Percentiles rank a stretch among this genome's conserved stretches.
These are phyloP conservation scores for Ceratobasidium sp. DNA, from an alignment of 1,284 basidiomycete genomes.

Conservation along the genomic window DNA sequence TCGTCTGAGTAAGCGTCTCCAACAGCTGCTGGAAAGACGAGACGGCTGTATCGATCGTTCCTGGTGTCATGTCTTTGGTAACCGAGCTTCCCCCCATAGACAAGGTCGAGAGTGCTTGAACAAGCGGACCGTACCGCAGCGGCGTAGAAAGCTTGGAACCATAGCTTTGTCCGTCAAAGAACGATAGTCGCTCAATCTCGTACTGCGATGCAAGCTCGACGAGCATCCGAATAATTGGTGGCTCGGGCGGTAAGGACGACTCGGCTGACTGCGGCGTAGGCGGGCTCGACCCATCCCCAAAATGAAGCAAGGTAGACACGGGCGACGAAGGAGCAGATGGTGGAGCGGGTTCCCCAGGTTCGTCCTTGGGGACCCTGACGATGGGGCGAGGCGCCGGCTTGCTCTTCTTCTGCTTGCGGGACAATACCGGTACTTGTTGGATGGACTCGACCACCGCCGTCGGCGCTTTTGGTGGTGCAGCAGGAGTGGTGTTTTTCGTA, in stretches of 20 bases:
- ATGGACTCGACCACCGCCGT: conserved; percentile 8
- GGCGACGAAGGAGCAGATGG: conserved; percentile 35
- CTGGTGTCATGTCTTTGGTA: conserved; percentile 80
- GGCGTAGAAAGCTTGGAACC: conserved; percentile 79
- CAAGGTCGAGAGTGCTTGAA: conserved; percentile 83
- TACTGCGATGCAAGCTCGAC: conserved; percentile 54
- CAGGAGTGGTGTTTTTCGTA: conserved; percentile 4
- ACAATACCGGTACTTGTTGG: conserved; percentile 43
- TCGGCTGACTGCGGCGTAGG: conserved; percentile 30
- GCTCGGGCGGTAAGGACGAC: conserved; percentile 20
- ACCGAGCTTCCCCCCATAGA: conserved; percentile 83
- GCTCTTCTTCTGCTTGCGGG: conserved; percentile 45
- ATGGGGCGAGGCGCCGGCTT: conserved; percentile 44
- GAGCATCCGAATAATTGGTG: conserved; percentile 21
- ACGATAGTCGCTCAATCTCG: conserved; percentile 74
- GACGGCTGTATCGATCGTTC: conserved; percentile 85
- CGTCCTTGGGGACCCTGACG: conserved; percentile 70
- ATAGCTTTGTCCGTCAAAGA: conserved; percentile 78
- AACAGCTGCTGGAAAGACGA: conserved; percentile 86
- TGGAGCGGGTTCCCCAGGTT: conserved; percentile 53
- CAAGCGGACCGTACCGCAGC: conserved; percentile 81
- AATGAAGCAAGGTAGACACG: conserved; percentile 37
- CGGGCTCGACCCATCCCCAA: conserved; percentile 36
- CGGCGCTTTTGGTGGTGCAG: not conserved
- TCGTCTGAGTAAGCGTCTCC: conserved; percentile 86